phyloP scores from a whole-genome alignment of 2,329 filamentous ascomycete species.

The Alternaria postmessia region DNA sequence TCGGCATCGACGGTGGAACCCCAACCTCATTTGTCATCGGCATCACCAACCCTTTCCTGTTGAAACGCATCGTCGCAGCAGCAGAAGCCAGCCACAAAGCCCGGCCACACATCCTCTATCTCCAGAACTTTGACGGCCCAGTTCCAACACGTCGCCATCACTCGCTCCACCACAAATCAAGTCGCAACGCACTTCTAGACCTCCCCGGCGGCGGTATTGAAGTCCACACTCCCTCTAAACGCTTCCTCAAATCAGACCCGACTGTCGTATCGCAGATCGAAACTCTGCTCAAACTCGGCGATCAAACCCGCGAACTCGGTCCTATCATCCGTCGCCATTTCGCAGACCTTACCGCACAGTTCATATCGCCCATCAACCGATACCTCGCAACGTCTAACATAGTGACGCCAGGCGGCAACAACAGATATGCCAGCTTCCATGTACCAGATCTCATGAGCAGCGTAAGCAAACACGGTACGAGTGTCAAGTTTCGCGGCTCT shows the following conservation, averaged over 20 bases:
- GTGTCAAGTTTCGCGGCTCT: constrained; percentile 50
- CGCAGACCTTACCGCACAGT: constrained; percentile 52
- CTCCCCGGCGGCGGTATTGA: constrained; percentile 53
- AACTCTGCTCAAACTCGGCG: constrained; percentile 40
- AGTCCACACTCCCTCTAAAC: constrained; percentile 46
- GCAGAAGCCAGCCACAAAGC: constrained; percentile 45
- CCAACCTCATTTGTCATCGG: constrained; percentile 51
- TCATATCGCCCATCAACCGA: constrained; percentile 52
- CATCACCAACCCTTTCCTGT: constrained; percentile 54
- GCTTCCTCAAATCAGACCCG: constrained; percentile 51
- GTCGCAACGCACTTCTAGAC: constrained; percentile 47
- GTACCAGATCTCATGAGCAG: constrained; percentile 48
- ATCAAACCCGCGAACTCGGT: constrained; percentile 44
- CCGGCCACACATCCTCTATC: constrained; percentile 50
- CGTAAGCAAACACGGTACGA: constrained; percentile 50
- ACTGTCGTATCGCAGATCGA: constrained; percentile 46
- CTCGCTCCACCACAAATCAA: constrained; percentile 48
- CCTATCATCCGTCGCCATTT: constrained; percentile 53
- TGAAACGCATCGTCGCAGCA: constrained; percentile 49
- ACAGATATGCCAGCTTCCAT: constrained; percentile 51
- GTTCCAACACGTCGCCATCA: constrained; percentile 49
- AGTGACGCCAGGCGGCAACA: constrained; percentile 46
- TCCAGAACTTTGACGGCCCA: constrained; percentile 47
- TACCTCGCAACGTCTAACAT: constrained; percentile 51
- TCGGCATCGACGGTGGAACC: constrained; percentile 51